These are phyloP conservation scores for Xanthoceras sorbifolium DNA, from an alignment of 345 rosid species.

Conservation along the genomic window DNA sequence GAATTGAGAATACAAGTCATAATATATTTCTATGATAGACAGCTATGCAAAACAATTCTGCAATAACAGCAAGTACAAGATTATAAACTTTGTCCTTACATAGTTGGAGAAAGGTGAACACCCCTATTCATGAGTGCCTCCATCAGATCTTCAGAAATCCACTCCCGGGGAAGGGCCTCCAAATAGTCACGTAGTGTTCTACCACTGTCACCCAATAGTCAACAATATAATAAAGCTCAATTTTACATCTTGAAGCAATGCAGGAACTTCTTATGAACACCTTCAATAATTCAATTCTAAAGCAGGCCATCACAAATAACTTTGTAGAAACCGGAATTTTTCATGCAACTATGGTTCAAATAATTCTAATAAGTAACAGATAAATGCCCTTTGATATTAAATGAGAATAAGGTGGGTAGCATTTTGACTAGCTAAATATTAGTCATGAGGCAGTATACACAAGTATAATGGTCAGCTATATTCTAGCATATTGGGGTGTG, in stretches of 20 bases:
- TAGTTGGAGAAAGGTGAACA: constrained; percentile 82
- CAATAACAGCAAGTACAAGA: constrained; percentile 18
- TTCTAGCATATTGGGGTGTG: neutral
- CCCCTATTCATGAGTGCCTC: constrained; percentile 80
- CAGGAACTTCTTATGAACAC: constrained; percentile 6
- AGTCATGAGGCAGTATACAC: neutral
- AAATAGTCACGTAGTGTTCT: constrained; percentile 84
- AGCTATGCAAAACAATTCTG: neutral
- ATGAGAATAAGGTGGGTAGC: neutral
- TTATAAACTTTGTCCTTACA: constrained; percentile 50
- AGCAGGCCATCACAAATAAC: neutral
- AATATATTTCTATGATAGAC: neutral
- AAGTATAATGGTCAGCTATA: neutral
- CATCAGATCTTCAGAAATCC: constrained; percentile 97
- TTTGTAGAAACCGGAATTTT: neutral
- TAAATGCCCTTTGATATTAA: neutral
- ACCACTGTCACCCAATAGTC: constrained; percentile 60
- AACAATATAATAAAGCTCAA: neutral
- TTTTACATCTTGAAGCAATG: neutral
- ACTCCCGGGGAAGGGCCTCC: constrained; percentile 96
- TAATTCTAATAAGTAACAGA: neutral
- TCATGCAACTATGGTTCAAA: neutral
- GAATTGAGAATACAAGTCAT: neutral
- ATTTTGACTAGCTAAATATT: neutral
- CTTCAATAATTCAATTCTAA: neutral